Evolutionary conservation across 768 basidiomycete genomes (phyloP), one percentile per base, ranked within the genome.

Genomic region (Lactarius indigo): DNA sequence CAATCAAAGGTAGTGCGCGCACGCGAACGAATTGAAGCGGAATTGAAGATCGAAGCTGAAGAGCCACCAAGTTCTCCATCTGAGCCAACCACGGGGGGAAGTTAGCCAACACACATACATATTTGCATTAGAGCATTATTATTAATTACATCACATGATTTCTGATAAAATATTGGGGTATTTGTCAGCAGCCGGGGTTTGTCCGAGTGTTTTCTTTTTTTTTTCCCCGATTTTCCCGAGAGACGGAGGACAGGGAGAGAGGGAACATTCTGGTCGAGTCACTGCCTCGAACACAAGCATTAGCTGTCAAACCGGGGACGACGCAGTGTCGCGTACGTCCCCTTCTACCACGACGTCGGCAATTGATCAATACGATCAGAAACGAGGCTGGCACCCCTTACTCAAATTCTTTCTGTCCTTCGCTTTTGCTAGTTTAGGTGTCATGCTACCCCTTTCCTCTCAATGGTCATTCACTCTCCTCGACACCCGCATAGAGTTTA

Each of bases 1-100:
- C 96, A 96, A 75, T 96, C 94, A 37, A 99, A 99, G 79, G 93
- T 99, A n/a, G 86, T 93, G 55, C 87, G 97, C 50, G 96, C 97
- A 23, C 85, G 88, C 63, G 95, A 98, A 79, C 87, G 97, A 78
- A 88, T 98, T 84, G 91, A 97, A 75, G 96, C 96, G 0, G 96
- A 99, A 81, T 65, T 75, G 72, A 76, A 76, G 68, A 66, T 75
- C 39, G 70, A 69, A 57, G 70, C 70, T 23, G 75, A 78, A 64
- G 73, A 75, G 33, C 66, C 66, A 37, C 71, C 70, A 23, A 39
- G 58, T 54, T 31, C 50, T 35, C 37, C 68, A 44, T 39, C 37
- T 39, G 37, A 39, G 37, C 37, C 37, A 15, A 39, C 37, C 5
- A 15, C 59, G 50, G 57, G 37, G 15, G 50, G 28, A 17, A 52